Percentiles rank a stretch among this genome's conserved stretches.
These are phyloP conservation scores for Cercophora sp. DNA, from an alignment of 495 filamentous ascomycete genomes.

Conservation along the genomic window DNA sequence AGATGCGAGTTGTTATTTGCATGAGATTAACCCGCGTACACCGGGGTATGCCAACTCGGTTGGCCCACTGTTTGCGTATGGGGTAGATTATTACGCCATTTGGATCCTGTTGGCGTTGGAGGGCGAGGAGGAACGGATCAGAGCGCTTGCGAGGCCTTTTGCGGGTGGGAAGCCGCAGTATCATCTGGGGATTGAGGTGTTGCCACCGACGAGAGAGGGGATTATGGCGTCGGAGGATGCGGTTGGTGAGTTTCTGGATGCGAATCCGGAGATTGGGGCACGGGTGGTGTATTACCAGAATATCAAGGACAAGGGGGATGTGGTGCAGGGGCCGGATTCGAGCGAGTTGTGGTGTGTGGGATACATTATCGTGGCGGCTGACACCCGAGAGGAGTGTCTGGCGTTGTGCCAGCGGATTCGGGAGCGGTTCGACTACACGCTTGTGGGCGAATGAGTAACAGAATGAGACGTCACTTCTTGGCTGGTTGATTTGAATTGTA, in stretches of 20 bases:
- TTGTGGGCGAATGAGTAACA: no score
- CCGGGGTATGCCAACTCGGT: constrained; percentile 25
- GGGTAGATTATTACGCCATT: constrained; percentile 35
- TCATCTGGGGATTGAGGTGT: constrained; percentile 15
- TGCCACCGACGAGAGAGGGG: constrained; percentile 14
- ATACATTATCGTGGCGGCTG: no score
- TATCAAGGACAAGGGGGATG: constrained; percentile 18
- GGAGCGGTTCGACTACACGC: no score
- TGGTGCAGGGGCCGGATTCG: constrained; percentile 20
- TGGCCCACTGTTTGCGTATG: constrained; percentile 26
- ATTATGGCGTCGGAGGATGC: constrained; percentile 18
- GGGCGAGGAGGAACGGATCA: constrained; percentile 19
- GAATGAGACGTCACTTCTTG: no score
- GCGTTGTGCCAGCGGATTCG: no score
- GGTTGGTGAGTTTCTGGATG: constrained; percentile 19
- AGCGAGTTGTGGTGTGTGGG: constrained; percentile 21
- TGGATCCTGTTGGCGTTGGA: constrained; percentile 24
- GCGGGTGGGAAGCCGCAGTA: constrained; percentile 16
- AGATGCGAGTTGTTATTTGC: constrained; percentile 19
- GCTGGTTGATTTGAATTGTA: no score
- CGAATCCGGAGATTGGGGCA: constrained; percentile 12
- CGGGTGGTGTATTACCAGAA: constrained; percentile 20
- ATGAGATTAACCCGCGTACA: constrained; percentile 34
- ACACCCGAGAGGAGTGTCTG: no score
- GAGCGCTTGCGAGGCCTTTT: constrained; percentile 27